A percentile compares a stretch with the other conserved stretches of the same genome.
These are phyloP conservation scores for Pseudonitzschia pungens DNA, from an alignment of 108 stramenopile genomes.

Conservation along the genomic window DNA sequence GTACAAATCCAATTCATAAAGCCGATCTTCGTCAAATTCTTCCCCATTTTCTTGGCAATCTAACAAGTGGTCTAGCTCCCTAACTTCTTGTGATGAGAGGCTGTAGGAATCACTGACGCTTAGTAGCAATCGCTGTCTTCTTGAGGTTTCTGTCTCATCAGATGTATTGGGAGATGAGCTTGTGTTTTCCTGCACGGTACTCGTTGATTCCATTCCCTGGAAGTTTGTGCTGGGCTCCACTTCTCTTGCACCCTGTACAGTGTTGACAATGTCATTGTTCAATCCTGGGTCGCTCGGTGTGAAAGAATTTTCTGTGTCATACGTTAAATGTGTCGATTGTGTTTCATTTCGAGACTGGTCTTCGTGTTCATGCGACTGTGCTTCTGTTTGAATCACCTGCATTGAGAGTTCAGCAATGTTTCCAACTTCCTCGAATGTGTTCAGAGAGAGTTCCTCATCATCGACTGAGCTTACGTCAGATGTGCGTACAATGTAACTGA, in stretches of 20 bases:
- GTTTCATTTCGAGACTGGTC: not conserved
- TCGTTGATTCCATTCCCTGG: not conserved
- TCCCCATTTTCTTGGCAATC: constrained; percentile 17
- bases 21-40: constrained; percentile 13
- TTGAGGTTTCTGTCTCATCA: not conserved
- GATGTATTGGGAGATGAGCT: not conserved
- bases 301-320: not conserved
- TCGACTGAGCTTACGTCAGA: not conserved
- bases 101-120: constrained; percentile 1
- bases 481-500: not conserved
- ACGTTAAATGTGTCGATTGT: not conserved
- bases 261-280: not conserved
- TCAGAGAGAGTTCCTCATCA: not conserved
- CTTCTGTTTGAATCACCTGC: not conserved
- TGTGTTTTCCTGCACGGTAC: too few species aligned
- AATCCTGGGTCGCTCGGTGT: not conserved
- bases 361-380: not conserved
- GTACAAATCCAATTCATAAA: constrained; percentile 23
- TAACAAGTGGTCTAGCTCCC: constrained; percentile 19
- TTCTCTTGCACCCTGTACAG: not conserved
- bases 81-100: constrained; percentile 13
- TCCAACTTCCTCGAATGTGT: not conserved
- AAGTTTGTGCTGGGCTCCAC: not conserved
- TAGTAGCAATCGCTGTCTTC: not conserved
- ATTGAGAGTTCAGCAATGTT: not conserved